These are phyloP conservation scores for Penicillium robsamsonii DNA, from an alignment of 495 filamentous ascomycete species.

Conservation along the genomic window DNA sequence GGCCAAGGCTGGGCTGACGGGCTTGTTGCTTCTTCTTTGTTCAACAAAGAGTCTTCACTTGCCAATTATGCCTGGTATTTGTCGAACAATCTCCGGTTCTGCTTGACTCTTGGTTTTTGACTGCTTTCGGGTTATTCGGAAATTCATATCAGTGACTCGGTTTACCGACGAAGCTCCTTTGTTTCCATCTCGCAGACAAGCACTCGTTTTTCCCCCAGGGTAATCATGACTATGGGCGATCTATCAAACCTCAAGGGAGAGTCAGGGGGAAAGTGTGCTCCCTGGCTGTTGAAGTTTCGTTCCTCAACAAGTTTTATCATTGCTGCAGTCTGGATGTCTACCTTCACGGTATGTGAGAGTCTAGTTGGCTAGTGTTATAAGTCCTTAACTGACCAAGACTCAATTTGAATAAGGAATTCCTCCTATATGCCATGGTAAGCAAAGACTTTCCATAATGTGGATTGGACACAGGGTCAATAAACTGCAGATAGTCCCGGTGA, in stretches of 20 bases:
- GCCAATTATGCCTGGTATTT: conserved; percentile 1
- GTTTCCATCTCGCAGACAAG: not conserved
- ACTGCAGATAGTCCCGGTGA: conserved; percentile 54
- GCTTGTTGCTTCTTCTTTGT: conserved; percentile 2
- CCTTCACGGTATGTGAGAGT: conserved; percentile 57
- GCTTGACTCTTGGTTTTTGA: not conserved
- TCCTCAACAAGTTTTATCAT: conserved; percentile 62
- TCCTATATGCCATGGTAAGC: conserved; percentile 38
- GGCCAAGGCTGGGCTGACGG: conserved; percentile 1
- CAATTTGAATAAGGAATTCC: conserved; percentile 39
- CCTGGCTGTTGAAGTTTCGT: conserved; percentile 50
- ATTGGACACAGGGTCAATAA: not conserved
- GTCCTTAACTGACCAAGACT: not conserved
- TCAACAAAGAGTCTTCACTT: not conserved
- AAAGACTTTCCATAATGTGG: not conserved
- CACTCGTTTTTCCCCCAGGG: not conserved
- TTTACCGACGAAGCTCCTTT: not conserved
- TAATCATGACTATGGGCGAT: not conserved
- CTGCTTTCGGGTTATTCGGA: not conserved
- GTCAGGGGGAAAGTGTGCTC: conserved; percentile 19
- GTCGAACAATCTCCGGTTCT: not conserved
- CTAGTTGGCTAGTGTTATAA: not conserved
- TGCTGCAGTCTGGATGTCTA: conserved; percentile 57
- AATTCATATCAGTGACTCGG: not conserved
- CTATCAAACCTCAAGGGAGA: conserved; percentile 1